A percentile compares a stretch with the other conserved stretches of the same genome.
These are phyloP conservation scores for Cnidoscolus chayamansa DNA, from an alignment of 441 rosid genomes.

Conservation along the genomic window DNA sequence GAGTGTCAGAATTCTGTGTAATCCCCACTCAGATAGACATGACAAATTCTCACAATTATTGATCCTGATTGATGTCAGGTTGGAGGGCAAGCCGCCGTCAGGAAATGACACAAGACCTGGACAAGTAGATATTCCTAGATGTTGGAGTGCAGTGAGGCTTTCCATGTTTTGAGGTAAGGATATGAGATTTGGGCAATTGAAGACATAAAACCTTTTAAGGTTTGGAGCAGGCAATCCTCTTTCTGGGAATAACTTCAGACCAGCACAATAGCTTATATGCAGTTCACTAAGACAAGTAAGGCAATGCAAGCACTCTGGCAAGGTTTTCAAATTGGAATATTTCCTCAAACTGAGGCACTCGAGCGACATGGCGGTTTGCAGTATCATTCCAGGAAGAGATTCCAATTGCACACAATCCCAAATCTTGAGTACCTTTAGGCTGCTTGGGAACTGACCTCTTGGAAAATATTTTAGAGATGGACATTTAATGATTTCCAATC, in stretches of 20 bases:
- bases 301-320: slow-evolving; percentile 10
- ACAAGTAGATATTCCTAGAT: slow-evolving; percentile 12
- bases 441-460: neutral
- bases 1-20: slow-evolving; percentile 9
- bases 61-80: slow-evolving; percentile 8
- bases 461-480: slow-evolving; percentile 7
- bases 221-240: slow-evolving; percentile 10
- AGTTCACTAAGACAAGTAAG: slow-evolving; percentile 10
- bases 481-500: slow-evolving; percentile 9
- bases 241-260: slow-evolving; percentile 15
- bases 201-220: slow-evolving; percentile 16
- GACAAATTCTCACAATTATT: slow-evolving; percentile 15
- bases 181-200: slow-evolving; percentile 15
- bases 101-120: slow-evolving; percentile 8
- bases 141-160: slow-evolving; percentile 15
- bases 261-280: slow-evolving; percentile 15
- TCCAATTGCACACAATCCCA: slow-evolving; percentile 2
- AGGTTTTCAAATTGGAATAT: neutral
- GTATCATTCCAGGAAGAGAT: neutral
- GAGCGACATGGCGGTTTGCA: slow-evolving; percentile 7
- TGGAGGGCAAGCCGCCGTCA: slow-evolving; percentile 11
- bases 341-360: slow-evolving; percentile 1
- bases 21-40: slow-evolving; percentile 13
- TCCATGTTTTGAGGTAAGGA: slow-evolving; percentile 15
- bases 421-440: neutral